Base-by-base conservation (phyloP, 1,284 basidiomycete genomes). In the Ustilago nuda region DNA sequence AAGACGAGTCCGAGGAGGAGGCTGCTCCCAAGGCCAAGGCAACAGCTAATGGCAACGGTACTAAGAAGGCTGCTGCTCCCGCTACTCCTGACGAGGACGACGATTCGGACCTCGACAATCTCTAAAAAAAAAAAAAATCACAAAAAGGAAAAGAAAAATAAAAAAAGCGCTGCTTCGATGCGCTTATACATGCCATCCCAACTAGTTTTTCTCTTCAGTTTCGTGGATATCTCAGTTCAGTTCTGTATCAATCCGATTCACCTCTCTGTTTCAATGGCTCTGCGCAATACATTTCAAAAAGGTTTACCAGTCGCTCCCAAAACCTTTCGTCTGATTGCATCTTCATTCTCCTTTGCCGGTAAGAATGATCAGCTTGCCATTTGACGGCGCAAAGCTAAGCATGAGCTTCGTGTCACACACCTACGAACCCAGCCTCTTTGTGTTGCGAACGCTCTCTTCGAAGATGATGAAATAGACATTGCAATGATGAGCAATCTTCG, bases 81-180 rank as follows among this genome's bases (percentile, higher is more conserved):
- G 55, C 63, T n/a, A 51, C 56, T 43, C 51, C 61, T 12, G 73
- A 57, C 2, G 74, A 77, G 36, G 73, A 81, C 11, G 80, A 82
- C 60, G 80, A 82, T 43, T 76, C 73, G 32, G 80, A 84, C 56
- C 68, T 83, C 41, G 82, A 84, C 60, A 75, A 84, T 58, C 72
- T 84, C 48, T 84, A 54, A 51, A 27, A 27, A 27, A 23, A 2
- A 23, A 23, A 23, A 23, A 23, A n/a, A n/a, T n/a, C n/a, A n/a
- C n/a, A 23, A 23, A 23, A 23, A 23, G 23, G 23, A 23, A 23
- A 23, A 23, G 2, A 23, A 23, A 23, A 23, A 23, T 2, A 23
- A 23, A 23, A 2, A 23, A 37, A 30, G 32, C 32, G 50, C 23
- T n/a, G 27, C 46, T 23, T 23, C 19, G 8, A 30, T 2, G 13